Evolutionary conservation across 495 filamentous ascomycete genomes (phyloP), one percentile per base, ranked within the genome.

Genomic region (Lophiotrema nucula): DNA sequence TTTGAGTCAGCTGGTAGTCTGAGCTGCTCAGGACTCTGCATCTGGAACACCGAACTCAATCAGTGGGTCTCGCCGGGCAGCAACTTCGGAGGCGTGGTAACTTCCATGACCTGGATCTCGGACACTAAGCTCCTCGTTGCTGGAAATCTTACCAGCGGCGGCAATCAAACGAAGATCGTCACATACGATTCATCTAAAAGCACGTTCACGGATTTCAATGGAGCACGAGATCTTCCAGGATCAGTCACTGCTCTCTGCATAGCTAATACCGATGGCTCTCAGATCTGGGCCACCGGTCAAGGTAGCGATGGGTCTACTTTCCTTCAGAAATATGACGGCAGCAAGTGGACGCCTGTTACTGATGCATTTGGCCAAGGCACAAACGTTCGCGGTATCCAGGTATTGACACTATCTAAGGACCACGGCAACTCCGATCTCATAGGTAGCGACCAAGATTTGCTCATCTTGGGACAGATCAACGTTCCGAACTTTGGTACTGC

Each of bases 1-100:
- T 98, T 97, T 63, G 75, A 81, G 1, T 77, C 78, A 10, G 95
- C 91, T 25, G 95, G 93, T n/a, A 83, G 86, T 10, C 79, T 97
- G 21, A 83, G 77, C 35, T 99, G 93, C 67, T 80, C 84, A 1
- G 82, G 81, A 39, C 81, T 99, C 19, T 99, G 93, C 73, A 76
- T 86, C 53, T 92, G 85, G 70, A 83, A 85, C 64, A 81, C 83
- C 15, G 66, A 76, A 2, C 75, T 72, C 5, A 80, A 77, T 4
- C 86, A 91, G 62, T 99, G 91, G 92, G 84, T 78, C 62, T 80
- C 85, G 47, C 86, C 90, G 28, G 89, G 88, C 1, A 78, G 77
- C 19, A 83, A 80, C 54, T 71, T 96, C 24, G 68, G 68, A 45
- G 95, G 93, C 18, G 81, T 71, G 48, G 86, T 92, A 27, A 71